Conservation (phyloP, 1,284 basidiomycete species). For the Moesziomyces antarcticus region DNA sequence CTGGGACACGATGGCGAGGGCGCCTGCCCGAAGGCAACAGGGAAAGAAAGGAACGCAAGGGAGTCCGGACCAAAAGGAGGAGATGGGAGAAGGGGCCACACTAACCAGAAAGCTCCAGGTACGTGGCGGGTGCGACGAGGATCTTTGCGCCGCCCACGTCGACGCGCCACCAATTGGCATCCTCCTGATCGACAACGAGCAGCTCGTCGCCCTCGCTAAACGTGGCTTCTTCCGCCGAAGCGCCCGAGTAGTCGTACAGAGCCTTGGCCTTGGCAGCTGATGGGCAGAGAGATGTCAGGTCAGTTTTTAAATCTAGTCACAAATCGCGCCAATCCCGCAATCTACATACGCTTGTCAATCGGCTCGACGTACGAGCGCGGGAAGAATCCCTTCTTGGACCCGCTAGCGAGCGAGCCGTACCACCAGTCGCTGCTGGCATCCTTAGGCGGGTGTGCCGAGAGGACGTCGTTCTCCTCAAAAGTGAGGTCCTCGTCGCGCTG, state of each 20-base stretch:
- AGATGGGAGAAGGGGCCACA: conserved; percentile 6
- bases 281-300: background rate
- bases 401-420: conserved; percentile 81
- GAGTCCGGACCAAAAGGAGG: conserved; percentile 43
- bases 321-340: too few species aligned
- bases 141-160: conserved; percentile 54
- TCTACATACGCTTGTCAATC: conserved; percentile 48
- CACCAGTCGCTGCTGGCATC: conserved; percentile 76
- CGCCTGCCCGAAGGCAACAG: conserved; percentile 2
- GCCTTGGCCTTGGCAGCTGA: conserved; percentile 56
- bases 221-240: conserved; percentile 61
- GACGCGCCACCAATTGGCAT: conserved; percentile 65
- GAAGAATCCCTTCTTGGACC: conserved; percentile 84
- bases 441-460: conserved; percentile 69
- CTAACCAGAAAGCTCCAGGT: conserved; percentile 62
- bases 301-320: conserved; percentile 2
- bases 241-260: conserved; percentile 63
- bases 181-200: conserved; percentile 61
- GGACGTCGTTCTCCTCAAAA: conserved; percentile 83
- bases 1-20: conserved; percentile 20
- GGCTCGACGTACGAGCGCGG: conserved; percentile 79
- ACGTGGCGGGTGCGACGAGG: conserved; percentile 64
- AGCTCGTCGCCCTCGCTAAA: conserved; percentile 60
- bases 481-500: conserved; percentile 86
- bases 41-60: background rate